phyloP scores from a whole-genome alignment of 2,329 filamentous ascomycete species.

The Fusarium palustre region DNA sequence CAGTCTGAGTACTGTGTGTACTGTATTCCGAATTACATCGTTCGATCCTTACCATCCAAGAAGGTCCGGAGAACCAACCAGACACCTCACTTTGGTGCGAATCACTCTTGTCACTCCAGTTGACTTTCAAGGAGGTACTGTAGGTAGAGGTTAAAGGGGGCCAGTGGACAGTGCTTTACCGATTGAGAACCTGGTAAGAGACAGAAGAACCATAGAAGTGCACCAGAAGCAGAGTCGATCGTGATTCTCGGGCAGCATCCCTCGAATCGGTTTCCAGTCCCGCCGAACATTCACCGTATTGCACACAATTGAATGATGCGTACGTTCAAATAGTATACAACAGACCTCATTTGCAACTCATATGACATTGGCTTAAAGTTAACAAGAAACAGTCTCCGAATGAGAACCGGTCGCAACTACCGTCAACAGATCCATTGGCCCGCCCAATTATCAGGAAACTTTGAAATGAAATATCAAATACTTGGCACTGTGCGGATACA shows the following conservation, averaged over 20 bases:
- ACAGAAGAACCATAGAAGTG: constrained; percentile 25
- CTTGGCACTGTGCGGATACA: constrained; percentile 37
- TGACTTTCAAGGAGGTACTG: constrained; percentile 9
- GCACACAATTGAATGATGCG: not conserved
- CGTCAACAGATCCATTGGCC: not conserved
- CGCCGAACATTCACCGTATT: constrained; percentile 2
- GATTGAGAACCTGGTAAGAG: constrained; percentile 13
- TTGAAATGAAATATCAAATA: constrained; percentile 10
- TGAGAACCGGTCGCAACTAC: constrained; percentile 4
- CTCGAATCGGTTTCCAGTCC: constrained; percentile 21
- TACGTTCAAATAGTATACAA: not conserved
- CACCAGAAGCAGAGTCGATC: constrained; percentile 31
- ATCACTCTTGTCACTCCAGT: constrained; percentile 19
- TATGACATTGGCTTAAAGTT: constrained; percentile 11
- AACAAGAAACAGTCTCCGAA: constrained; percentile 5
- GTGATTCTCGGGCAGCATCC: constrained; percentile 10
- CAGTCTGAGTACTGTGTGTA: constrained; percentile 24
- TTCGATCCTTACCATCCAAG: constrained; percentile 43
- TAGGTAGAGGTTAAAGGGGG: not conserved
- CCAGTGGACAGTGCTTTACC: constrained; percentile 12
- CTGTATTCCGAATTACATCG: constrained; percentile 44
- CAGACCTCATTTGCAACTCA: not conserved
- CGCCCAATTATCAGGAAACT: constrained; percentile 14
- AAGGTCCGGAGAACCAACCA: constrained; percentile 35
- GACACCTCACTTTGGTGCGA: constrained; percentile 1